Percentiles rank a stretch among this genome's conserved stretches.
phyloP scores from a whole-genome alignment of 192 early-diverging fungal species.

The Coemansia aciculifera region DNA sequence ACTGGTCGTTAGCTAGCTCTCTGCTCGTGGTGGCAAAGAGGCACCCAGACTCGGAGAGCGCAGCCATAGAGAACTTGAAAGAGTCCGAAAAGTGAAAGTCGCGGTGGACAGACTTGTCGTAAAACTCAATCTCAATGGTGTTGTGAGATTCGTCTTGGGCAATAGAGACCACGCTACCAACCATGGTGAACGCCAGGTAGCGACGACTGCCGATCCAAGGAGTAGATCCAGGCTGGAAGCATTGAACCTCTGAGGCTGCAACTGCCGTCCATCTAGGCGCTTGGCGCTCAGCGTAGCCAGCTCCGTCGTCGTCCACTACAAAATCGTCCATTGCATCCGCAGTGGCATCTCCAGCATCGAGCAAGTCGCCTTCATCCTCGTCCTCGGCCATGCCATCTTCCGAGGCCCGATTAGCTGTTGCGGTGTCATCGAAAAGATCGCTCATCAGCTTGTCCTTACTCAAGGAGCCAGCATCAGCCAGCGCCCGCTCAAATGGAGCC shows the following conservation, averaged over 20 bases:
- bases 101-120: constrained; percentile 77
- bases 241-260: constrained; percentile 20
- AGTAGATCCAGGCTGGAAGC: constrained; percentile 88
- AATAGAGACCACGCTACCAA: constrained; percentile 76
- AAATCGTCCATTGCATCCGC: constrained; percentile 76
- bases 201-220: constrained; percentile 57
- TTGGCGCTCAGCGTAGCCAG: constrained; percentile 60
- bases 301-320: constrained; percentile 87
- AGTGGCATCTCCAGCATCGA: constrained; percentile 40
- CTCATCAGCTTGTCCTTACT: constrained; percentile 43
- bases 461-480: constrained; percentile 2
- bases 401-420: constrained; percentile 4
- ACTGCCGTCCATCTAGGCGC: constrained; percentile 34
- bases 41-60: constrained; percentile 68
- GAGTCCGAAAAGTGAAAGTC: constrained; percentile 84
- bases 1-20: constrained; percentile 48
- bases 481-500: constrained; percentile 16
- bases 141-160: constrained; percentile 65
- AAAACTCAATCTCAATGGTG: constrained; percentile 84
- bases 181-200: constrained; percentile 81
- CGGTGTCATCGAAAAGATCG: constrained; percentile 47
- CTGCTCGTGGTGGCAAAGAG: constrained; percentile 62
- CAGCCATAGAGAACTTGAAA: constrained; percentile 75
- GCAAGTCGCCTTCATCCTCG: constrained; percentile 15
- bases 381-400: constrained; percentile 19